Evolutionary conservation across 805 yeast genomes (phyloP).

Genomic region (Wickerhamiella shivajii): DNA sequence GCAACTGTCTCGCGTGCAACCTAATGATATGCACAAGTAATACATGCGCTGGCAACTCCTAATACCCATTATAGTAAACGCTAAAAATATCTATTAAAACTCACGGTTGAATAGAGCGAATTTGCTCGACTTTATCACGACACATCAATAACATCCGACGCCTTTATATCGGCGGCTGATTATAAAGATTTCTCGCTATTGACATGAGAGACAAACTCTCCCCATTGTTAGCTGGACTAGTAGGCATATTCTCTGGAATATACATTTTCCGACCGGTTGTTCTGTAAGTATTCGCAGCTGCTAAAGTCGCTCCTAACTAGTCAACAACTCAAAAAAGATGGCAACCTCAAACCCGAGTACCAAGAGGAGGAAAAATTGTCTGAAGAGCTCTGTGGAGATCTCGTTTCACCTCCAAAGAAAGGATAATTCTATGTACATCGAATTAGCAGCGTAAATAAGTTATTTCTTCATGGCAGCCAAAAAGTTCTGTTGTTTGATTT

Average conservation of each 20-base stretch:
- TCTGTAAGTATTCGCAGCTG: conserved; percentile 15
- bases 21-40: no score
- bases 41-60: no score
- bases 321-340: conserved; percentile 20
- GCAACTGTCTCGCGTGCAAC: no score
- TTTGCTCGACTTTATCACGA: no score
- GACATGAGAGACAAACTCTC: conserved; percentile 11
- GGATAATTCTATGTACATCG: conserved; percentile 1
- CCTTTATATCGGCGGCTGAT: not conserved
- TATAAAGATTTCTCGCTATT: not conserved
- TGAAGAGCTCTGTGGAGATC: conserved; percentile 11
- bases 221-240: conserved; percentile 16
- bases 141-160: no score
- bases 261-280: conserved; percentile 20
- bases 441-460: not conserved
- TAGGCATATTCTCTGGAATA: conserved; percentile 17
- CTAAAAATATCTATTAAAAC: no score
- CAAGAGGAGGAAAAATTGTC: conserved; percentile 12
- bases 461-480: conserved; percentile 36
- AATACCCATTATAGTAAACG: no score
- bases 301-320: conserved; percentile 12
- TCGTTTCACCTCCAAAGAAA: conserved; percentile 1
- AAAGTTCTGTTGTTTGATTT: conserved; percentile 69
- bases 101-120: no score
- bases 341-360: conserved; percentile 18